Percentiles rank a stretch among this genome's conserved stretches.
These are phyloP conservation scores for Copromyces sp. DNA, from an alignment of 495 filamentous ascomycete species.

Conservation along the genomic window DNA sequence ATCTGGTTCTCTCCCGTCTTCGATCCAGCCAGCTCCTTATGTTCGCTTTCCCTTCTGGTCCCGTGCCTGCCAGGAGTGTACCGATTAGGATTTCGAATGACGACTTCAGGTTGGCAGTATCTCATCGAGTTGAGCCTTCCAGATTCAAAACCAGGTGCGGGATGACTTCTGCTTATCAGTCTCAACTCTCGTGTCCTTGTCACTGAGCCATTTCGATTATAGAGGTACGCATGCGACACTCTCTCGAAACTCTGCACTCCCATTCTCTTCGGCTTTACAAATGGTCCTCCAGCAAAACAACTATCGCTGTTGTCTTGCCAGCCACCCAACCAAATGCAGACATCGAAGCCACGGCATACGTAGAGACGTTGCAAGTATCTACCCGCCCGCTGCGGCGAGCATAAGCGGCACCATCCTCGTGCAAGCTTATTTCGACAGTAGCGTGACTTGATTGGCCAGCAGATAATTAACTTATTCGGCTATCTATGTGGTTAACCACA, in stretches of 20 bases:
- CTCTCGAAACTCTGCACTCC: background rate
- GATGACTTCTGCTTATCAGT: background rate
- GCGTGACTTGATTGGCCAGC: slow-evolving; percentile 1
- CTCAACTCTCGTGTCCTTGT: background rate
- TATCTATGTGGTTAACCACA: slow-evolving; percentile 1
- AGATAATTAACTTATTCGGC: background rate
- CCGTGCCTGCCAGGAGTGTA: background rate
- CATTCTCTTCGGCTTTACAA: background rate
- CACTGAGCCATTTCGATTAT: background rate
- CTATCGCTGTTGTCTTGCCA: background rate
- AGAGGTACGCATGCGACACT: background rate
- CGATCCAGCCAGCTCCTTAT: background rate
- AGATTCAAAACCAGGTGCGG: background rate
- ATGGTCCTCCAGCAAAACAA: background rate
- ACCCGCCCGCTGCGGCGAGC: background rate
- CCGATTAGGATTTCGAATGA: background rate
- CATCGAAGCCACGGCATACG: background rate
- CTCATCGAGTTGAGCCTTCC: background rate
- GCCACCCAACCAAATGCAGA: background rate
- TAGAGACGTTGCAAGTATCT: background rate
- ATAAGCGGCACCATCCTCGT: background rate
- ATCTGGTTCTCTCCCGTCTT: background rate
- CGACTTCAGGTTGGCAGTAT: background rate
- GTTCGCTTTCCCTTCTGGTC: background rate
- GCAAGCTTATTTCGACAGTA: slow-evolving; percentile 14